These are phyloP conservation scores for Colletotrichum trifolii DNA, from an alignment of 2,329 filamentous ascomycete genomes.

Conservation along the genomic window DNA sequence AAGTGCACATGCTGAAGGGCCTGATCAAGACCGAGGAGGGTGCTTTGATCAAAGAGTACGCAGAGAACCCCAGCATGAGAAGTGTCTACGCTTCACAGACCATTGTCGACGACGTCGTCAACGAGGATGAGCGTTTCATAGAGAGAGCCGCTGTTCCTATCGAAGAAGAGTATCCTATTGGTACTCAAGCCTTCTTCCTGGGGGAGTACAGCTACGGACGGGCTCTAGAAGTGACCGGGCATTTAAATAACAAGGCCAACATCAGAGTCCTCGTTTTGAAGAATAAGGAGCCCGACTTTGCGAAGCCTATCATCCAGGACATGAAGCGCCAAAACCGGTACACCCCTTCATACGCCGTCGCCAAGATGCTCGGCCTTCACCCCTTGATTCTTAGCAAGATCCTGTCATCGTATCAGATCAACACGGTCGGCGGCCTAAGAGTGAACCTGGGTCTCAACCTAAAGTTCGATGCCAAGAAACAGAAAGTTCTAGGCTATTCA, in stretches of 20 bases:
- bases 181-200: conserved; percentile 89
- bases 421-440: conserved; percentile 79
- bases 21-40: conserved; percentile 91
- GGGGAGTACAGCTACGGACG: conserved; percentile 94
- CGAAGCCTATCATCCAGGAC: conserved; percentile 75
- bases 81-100: conserved; percentile 92
- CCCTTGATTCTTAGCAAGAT: conserved; percentile 93
- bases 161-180: conserved; percentile 88
- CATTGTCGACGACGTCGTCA: conserved; percentile 88
- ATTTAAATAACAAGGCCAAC: conserved; percentile 79
- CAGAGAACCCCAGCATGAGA: conserved; percentile 84
- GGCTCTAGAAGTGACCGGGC: conserved; percentile 83
- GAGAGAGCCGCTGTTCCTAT: conserved; percentile 89
- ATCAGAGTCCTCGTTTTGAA: conserved; percentile 80
- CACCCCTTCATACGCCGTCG: conserved; percentile 88
- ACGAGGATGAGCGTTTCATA: conserved; percentile 92
- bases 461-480: conserved; percentile 95
- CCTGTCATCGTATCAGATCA: conserved; percentile 91
- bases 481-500: conserved; percentile 96
- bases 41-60: conserved; percentile 93
- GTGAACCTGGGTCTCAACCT: conserved; percentile 94
- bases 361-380: conserved; percentile 83
- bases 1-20: conserved; percentile 94
- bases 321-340: conserved; percentile 81
- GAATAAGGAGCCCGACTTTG: conserved; percentile 83